A percentile compares a stretch with the other conserved stretches of the same genome.
Conservation (phyloP, 2,329 filamentous ascomycete species). For the Thielaviopsis populi region DNA sequence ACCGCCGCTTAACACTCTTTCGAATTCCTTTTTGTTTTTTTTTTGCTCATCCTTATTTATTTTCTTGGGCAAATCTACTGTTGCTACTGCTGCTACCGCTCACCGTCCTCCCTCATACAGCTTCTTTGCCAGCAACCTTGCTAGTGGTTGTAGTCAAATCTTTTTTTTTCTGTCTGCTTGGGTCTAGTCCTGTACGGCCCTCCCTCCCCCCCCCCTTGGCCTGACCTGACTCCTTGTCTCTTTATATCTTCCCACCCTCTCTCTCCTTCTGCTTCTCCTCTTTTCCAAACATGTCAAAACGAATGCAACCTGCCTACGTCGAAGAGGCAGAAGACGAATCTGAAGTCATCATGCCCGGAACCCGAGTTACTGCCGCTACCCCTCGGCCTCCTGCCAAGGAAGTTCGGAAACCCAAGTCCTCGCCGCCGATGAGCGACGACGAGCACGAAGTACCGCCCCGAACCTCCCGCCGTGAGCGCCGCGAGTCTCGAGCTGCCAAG, state of each 20-base stretch:
- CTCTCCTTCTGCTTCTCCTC: background rate
- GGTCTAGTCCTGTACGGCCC: background rate
- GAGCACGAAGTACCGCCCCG: background rate
- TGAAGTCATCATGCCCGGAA: slow-evolving; percentile 12
- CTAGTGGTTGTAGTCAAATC: background rate
- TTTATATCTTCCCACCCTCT: background rate
- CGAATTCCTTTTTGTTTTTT: slow-evolving; percentile 2
- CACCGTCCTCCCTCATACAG: slow-evolving; percentile 6
- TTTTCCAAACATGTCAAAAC: slow-evolving; percentile 9
- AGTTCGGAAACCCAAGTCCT: slow-evolving; percentile 4
- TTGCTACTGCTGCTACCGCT: too few species aligned
- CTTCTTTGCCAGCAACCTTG: background rate
- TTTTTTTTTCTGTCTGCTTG: slow-evolving; percentile 12
- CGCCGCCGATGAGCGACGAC: slow-evolving; percentile 8
- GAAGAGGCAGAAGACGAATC: slow-evolving; percentile 17
- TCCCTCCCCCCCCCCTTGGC: too few species aligned
- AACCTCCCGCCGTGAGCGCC: slow-evolving; percentile 5
- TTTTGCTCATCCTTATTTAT: slow-evolving; percentile 6
- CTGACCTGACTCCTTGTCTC: background rate
- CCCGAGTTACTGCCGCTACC: slow-evolving; percentile 17
- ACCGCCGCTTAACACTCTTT: slow-evolving; percentile 12
- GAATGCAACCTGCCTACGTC: slow-evolving; percentile 16
- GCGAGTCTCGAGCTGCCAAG: background rate
- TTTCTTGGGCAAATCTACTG: background rate
- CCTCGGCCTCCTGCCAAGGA: slow-evolving; percentile 12